Percentiles rank a stretch among this genome's conserved stretches.
These are phyloP conservation scores for Raffaelea deltoideospora DNA, from an alignment of 2,329 filamentous ascomycete genomes.

Conservation along the genomic window DNA sequence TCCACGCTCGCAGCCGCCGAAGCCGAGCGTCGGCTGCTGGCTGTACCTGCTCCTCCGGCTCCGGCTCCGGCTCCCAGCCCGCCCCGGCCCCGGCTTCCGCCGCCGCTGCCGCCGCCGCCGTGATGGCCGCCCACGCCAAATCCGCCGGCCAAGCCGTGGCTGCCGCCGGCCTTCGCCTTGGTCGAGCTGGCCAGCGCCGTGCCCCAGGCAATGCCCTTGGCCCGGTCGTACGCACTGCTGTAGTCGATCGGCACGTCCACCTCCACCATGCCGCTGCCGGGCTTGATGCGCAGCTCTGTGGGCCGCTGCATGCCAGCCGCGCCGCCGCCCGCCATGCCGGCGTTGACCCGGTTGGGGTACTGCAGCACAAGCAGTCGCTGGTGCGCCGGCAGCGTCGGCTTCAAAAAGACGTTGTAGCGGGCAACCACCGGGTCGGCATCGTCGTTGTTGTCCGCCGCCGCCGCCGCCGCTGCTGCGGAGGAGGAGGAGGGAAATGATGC, in stretches of 20 bases:
- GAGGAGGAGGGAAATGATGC: too few relatives aligned
- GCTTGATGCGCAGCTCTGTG: constrained; percentile 67
- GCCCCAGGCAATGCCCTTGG: constrained; percentile 72
- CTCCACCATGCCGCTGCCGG: constrained; percentile 69
- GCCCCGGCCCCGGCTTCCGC: constrained; percentile 18
- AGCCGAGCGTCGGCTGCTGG: constrained; percentile 13
- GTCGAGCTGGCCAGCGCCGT: constrained; percentile 51
- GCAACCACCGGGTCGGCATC: constrained; percentile 55
- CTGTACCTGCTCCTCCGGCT: constrained; percentile 19
- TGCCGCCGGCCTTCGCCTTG: constrained; percentile 45
- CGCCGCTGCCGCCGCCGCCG: constrained; percentile 9
- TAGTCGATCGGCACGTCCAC: constrained; percentile 77
- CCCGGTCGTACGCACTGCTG: constrained; percentile 61
- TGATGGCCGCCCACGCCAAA: constrained; percentile 45
- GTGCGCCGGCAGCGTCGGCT: constrained; percentile 46
- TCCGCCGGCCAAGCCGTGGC: constrained; percentile 56
- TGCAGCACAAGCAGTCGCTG: constrained; percentile 70
- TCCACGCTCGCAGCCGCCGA: background rate
- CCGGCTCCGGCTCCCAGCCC: constrained; percentile 23
- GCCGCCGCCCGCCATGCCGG: background rate
- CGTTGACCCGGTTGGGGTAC: constrained; percentile 61
- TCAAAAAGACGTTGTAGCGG: constrained; percentile 76
- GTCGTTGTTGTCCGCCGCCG: constrained; percentile 7
- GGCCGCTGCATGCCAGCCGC: constrained; percentile 45
- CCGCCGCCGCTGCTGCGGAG: too few relatives aligned